Evolutionary conservation across 176 grass and related monocot species (phyloP).

Genomic region (Metroxylon sagu): DNA sequence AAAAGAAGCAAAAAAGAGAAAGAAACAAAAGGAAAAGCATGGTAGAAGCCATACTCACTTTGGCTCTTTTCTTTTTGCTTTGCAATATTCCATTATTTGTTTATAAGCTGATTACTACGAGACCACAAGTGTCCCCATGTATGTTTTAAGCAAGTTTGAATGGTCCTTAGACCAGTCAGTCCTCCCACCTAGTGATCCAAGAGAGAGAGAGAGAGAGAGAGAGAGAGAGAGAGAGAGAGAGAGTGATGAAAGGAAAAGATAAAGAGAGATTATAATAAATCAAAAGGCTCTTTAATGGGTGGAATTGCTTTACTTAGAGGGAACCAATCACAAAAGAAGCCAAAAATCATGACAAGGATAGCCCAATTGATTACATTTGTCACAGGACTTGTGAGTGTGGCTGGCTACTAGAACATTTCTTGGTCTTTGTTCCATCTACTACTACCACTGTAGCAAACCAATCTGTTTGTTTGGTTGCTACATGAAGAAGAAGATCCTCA

Average conservation of each 20-base stretch:
- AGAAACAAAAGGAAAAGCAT: slow-evolving; percentile 10
- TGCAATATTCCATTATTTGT: neutral
- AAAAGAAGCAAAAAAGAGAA: slow-evolving; percentile 13
- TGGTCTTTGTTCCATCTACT: slow-evolving; percentile 16
- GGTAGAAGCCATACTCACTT: neutral
- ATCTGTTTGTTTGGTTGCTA: slow-evolving; percentile 17
- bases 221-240: neutral
- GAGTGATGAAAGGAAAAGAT: neutral
- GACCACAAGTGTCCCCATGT: neutral
- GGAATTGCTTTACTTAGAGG: neutral
- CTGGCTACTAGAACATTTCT: slow-evolving; percentile 13
- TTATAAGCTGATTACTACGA: neutral
- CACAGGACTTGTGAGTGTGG: neutral
- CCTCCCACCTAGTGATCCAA: neutral
- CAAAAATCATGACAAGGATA: too few species aligned
- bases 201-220: neutral
- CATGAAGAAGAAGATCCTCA: slow-evolving; percentile 2
- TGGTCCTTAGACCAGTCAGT: too few species aligned
- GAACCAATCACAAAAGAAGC: slow-evolving; percentile 18
- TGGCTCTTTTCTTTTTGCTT: neutral
- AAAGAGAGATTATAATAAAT: slow-evolving; percentile 6
- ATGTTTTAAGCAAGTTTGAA: slow-evolving; percentile 2
- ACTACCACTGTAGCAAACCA: slow-evolving; percentile 22
- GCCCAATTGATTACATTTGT: neutral
- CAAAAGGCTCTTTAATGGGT: slow-evolving; percentile 26